Conservation (phyloP, 805 yeast species). For the Yarrowia deformans region DNA sequence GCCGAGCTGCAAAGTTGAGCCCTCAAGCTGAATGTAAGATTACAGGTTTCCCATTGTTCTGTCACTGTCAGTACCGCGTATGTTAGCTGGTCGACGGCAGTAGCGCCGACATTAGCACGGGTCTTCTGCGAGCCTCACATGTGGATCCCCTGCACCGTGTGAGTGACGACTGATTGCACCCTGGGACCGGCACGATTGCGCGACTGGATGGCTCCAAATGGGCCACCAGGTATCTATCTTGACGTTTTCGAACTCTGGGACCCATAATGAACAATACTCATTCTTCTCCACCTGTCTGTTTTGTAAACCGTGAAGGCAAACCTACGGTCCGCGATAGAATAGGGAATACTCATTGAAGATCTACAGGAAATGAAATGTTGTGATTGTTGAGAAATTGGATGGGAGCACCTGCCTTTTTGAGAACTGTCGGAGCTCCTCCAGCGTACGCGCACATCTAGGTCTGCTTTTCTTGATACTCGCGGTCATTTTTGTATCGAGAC, state of each 20-base stretch:
- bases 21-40: background rate
- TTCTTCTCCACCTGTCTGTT: background rate
- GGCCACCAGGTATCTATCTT: background rate
- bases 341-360: background rate
- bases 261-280: background rate
- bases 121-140: constrained; percentile 7
- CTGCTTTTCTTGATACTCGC: too few relatives aligned
- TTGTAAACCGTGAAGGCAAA: background rate
- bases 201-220: background rate
- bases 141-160: constrained; percentile 1
- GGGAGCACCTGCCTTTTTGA: background rate
- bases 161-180: background rate
- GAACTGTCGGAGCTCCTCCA: too few relatives aligned
- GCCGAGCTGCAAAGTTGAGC: background rate
- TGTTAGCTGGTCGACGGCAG: background rate
- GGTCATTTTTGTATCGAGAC: too few relatives aligned
- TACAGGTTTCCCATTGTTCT: background rate
- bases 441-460: too few relatives aligned
- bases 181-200: too few relatives aligned
- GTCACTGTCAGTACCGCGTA: constrained; percentile 12
- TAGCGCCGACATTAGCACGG: background rate
- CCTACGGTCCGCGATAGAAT: background rate
- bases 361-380: background rate
- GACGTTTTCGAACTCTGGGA: background rate
- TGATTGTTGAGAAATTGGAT: background rate